Conservation (phyloP, 148 eudicot genomes). For the Limonium bicolor region DNA sequence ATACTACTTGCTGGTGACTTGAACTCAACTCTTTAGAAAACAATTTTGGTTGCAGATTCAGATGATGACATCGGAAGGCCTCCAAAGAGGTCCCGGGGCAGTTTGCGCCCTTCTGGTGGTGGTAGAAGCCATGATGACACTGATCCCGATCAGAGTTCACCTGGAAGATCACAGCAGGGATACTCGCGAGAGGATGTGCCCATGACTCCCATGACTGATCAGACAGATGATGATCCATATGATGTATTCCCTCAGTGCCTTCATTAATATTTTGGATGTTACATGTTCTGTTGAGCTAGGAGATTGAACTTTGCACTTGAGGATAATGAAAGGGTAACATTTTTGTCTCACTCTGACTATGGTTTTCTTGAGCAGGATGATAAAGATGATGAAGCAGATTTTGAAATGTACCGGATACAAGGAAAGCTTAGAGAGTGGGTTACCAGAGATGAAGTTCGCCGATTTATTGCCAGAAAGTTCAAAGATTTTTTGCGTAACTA, state of each 20-base stretch:
- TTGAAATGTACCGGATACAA: slow-evolving; percentile 83
- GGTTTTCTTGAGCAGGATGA: slow-evolving; percentile 47
- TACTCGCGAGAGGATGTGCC: slow-evolving; percentile 60
- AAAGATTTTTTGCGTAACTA: slow-evolving; percentile 74
- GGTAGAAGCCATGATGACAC: slow-evolving; percentile 52
- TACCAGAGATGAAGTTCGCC: slow-evolving; percentile 94
- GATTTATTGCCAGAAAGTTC: slow-evolving; percentile 80
- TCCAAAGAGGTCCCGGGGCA: slow-evolving; percentile 60
- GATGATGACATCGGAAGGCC: slow-evolving; percentile 85
- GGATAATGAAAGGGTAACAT: too few relatives aligned
- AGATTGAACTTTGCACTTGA: background rate
- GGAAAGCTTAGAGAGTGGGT: slow-evolving; percentile 98
- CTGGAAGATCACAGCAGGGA: slow-evolving; percentile 63
- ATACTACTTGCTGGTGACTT: too few relatives aligned
- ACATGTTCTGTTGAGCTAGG: background rate
- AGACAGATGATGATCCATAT: slow-evolving; percentile 60
- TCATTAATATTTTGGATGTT: background rate
- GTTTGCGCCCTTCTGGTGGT: slow-evolving; percentile 27
- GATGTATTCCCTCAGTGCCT: slow-evolving; percentile 30
- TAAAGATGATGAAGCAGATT: slow-evolving; percentile 66
- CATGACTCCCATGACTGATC: slow-evolving; percentile 87
- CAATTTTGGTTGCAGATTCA: slow-evolving; percentile 70
- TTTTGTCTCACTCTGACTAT: background rate
- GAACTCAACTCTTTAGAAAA: too few relatives aligned
- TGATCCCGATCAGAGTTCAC: slow-evolving; percentile 80